phyloP scores from a whole-genome alignment of 129 eudicot species.

The sunflower (Helianthus annuus) region DNA sequence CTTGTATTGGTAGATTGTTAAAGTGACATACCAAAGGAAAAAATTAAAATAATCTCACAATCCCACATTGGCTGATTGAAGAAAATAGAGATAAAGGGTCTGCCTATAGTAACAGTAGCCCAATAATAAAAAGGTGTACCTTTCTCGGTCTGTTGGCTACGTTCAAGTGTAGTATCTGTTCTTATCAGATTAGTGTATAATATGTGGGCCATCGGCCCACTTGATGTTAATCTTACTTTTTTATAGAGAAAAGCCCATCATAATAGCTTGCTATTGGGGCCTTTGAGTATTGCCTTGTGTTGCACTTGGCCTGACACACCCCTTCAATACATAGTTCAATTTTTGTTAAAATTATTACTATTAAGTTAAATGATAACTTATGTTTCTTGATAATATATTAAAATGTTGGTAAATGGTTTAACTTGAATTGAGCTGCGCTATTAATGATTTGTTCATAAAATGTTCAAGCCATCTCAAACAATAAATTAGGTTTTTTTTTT shows the following conservation, averaged over 20 bases:
- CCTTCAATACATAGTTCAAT: too few species aligned
- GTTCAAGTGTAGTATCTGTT: constrained; percentile 81
- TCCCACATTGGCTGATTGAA: background rate
- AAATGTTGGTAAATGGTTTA: too few species aligned
- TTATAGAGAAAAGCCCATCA: constrained; percentile 2
- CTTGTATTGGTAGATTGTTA: too few species aligned
- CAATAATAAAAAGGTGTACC: background rate
- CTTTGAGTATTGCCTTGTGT: constrained; percentile 12
- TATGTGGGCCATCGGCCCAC: constrained; percentile 31
- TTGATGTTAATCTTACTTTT: constrained; percentile 29
- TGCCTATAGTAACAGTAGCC: background rate
- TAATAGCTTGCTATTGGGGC: constrained; percentile 31
- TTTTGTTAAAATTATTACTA: too few species aligned
- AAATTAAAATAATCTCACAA: background rate
- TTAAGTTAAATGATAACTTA: too few species aligned
- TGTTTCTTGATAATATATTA: too few species aligned
- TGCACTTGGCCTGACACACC: too few species aligned
- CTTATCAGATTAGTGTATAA: constrained; percentile 57
- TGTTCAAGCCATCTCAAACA: too few species aligned
- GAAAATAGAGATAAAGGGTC: background rate
- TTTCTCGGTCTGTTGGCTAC: constrained; percentile 14
- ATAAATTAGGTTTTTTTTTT: too few species aligned
- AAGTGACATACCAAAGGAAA: background rate
- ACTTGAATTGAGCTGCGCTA: too few species aligned
- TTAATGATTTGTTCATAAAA: too few species aligned